A percentile compares a stretch with the other conserved stretches of the same genome.
These are phyloP conservation scores for Terana coerulea DNA, from an alignment of 768 basidiomycete genomes.

Conservation along the genomic window DNA sequence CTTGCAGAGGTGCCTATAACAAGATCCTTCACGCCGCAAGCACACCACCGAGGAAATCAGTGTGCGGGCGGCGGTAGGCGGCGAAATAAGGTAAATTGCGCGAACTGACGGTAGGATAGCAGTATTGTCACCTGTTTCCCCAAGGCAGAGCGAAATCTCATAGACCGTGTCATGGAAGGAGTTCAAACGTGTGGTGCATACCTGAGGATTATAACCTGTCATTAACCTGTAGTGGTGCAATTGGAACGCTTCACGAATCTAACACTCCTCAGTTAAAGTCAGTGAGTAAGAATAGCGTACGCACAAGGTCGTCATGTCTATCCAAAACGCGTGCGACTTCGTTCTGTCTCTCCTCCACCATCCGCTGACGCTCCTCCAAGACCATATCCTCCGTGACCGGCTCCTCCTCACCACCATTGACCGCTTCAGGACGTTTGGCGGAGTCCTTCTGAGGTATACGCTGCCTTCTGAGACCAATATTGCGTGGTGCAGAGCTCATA, in stretches of 20 bases:
- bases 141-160: no score
- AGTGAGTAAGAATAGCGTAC: conserved; percentile 23
- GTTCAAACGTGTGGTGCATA: no score
- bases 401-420: not conserved
- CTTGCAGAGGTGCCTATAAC: no score
- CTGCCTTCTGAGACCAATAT: not conserved
- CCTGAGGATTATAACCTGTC: conserved; percentile 73
- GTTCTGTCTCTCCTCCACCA: conserved; percentile 57
- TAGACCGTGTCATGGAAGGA: no score
- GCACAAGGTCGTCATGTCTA: conserved; percentile 70
- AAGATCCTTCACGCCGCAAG: no score
- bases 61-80: no score
- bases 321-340: conserved; percentile 58
- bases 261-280: not conserved
- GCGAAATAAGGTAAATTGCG: no score
- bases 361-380: conserved; percentile 35
- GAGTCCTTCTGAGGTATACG: not conserved
- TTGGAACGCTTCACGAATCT: conserved; percentile 89
- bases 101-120: no score
- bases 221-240: conserved; percentile 77
- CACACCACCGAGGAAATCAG: no score
- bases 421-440: not conserved
- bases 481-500: conserved; percentile 5
- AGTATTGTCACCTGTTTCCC: no score
- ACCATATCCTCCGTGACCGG: conserved; percentile 19